phyloP scores from a whole-genome alignment of 2,329 filamentous ascomycete species.

The Monilinia fructicola region DNA sequence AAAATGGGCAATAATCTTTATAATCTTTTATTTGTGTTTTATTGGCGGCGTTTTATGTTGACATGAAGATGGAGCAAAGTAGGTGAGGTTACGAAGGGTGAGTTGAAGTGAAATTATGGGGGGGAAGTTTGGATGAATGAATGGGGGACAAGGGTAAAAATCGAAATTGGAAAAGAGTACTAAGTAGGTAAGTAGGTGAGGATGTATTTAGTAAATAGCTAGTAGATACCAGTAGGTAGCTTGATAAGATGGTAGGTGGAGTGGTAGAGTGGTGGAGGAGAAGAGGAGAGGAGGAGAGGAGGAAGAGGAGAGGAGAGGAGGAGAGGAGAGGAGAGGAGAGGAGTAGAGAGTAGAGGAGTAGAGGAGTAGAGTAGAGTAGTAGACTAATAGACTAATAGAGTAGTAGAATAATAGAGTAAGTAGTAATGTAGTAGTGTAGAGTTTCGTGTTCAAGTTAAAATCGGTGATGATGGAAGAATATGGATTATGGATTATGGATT shows the following conservation, averaged over 20 bases:
- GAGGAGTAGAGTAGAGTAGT: neutral
- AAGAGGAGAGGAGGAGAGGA: too few species aligned
- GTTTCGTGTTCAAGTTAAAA: neutral
- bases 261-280: too few species aligned
- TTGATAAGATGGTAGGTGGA: too few species aligned
- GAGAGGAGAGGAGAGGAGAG: too few species aligned
- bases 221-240: too few species aligned
- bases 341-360: too few species aligned
- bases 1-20: neutral
- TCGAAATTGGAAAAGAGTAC: neutral
- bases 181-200: too few species aligned
- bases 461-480: conserved; percentile 5
- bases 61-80: neutral
- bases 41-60: neutral
- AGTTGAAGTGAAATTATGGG: neutral
- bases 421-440: neutral
- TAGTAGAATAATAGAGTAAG: neutral
- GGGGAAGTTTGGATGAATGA: conserved; percentile 10
- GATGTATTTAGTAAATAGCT: too few species aligned
- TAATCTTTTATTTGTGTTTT: too few species aligned
- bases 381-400: neutral
- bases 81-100: neutral
- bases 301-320: too few species aligned
- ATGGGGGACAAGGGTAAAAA: neutral
- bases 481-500: neutral